Conservation (phyloP, 345 rosid genomes). For the Toxicodendron radicans region DNA sequence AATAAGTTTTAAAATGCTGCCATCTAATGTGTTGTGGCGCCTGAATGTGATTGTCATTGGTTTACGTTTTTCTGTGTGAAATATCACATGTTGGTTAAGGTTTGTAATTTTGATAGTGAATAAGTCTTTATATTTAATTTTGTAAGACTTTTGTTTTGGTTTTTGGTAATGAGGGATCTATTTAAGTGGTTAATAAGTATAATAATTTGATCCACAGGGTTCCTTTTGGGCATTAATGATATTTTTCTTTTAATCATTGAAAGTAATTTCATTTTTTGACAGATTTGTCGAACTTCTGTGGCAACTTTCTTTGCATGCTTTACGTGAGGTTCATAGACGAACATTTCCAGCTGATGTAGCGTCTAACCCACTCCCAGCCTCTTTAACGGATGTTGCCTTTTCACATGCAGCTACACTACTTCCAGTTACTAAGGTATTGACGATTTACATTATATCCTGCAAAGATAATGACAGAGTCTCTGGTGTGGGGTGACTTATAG, state of each 20-base stretch:
- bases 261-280: slow-evolving; percentile 26
- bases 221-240: background rate
- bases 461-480: background rate
- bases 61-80: background rate
- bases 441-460: background rate
- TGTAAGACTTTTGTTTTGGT: too few species aligned
- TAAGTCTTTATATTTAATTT: background rate
- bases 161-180: background rate
- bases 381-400: slow-evolving; percentile 94
- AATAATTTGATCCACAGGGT: background rate
- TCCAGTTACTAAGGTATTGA: slow-evolving; percentile 89
- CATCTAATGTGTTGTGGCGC: background rate
- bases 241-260: background rate
- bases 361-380: slow-evolving; percentile 86
- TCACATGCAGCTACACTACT: slow-evolving; percentile 98
- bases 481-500: background rate
- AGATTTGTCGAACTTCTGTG: slow-evolving; percentile 98
- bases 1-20: background rate
- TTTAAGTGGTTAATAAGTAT: background rate
- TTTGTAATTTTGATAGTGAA: background rate
- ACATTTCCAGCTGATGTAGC: slow-evolving; percentile 88
- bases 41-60: background rate
- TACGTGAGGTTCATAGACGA: slow-evolving; percentile 91
- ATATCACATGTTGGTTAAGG: background rate
- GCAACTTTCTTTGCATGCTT: slow-evolving; percentile 98